These are phyloP conservation scores for Verticillium isaacii DNA, from an alignment of 2,329 filamentous ascomycete species.

Conservation along the genomic window DNA sequence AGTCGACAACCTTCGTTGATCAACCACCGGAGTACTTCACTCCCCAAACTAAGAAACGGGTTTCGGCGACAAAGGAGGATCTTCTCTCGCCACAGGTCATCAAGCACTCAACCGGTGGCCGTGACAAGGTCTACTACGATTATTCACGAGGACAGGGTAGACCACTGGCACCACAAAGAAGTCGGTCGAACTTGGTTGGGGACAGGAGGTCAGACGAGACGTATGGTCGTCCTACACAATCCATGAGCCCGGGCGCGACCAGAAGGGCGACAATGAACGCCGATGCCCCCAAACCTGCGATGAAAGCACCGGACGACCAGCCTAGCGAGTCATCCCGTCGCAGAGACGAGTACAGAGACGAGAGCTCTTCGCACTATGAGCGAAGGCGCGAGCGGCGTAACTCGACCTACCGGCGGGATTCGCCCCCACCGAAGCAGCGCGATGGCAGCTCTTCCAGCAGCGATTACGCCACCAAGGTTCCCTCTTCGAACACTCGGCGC, in stretches of 20 bases:
- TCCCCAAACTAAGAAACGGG: slow-evolving; percentile 16
- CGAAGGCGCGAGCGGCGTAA: slow-evolving; percentile 17
- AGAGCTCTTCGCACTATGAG: slow-evolving; percentile 11
- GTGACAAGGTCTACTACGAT: slow-evolving; percentile 38
- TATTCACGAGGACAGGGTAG: slow-evolving; percentile 15
- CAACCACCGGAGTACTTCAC: slow-evolving; percentile 24
- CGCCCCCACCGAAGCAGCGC: slow-evolving; percentile 9
- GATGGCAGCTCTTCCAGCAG: slow-evolving; percentile 31
- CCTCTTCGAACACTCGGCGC: slow-evolving; percentile 21
- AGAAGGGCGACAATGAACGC: slow-evolving; percentile 20
- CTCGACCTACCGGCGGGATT: slow-evolving; percentile 20
- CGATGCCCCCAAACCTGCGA: slow-evolving; percentile 20
- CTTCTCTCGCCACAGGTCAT: slow-evolving; percentile 37
- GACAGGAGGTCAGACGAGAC: slow-evolving; percentile 18
- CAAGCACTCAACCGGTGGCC: slow-evolving; percentile 32
- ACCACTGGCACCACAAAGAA: slow-evolving; percentile 23
- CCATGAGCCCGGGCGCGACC: slow-evolving; percentile 14
- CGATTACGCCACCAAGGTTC: slow-evolving; percentile 26
- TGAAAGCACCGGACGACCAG: slow-evolving; percentile 27
- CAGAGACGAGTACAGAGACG: slow-evolving; percentile 15
- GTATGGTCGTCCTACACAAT: slow-evolving; percentile 20
- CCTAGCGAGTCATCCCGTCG: slow-evolving; percentile 18
- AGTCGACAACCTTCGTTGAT: slow-evolving; percentile 26
- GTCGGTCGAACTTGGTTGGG: slow-evolving; percentile 20
- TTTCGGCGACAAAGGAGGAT: slow-evolving; percentile 23